Base-by-base conservation (phyloP, 352 stramenopile species). In the Phytopythium oedochilum region DNA sequence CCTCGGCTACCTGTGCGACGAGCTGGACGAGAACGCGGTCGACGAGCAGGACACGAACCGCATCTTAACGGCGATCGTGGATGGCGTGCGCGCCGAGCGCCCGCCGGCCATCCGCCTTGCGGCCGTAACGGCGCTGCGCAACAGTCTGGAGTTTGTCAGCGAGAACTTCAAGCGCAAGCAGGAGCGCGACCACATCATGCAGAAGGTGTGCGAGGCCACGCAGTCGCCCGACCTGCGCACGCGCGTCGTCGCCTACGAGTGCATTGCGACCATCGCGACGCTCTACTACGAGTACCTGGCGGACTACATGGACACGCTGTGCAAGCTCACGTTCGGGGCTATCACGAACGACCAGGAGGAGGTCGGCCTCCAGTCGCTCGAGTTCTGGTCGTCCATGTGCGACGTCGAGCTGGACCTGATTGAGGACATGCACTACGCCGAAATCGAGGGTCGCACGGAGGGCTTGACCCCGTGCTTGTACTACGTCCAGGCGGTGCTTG, bases 381-480 rank as follows among this genome's bases (percentile, higher is more conserved):
- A 99, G 75, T 99, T 99, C 64, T 99, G 97, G 97, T 97, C 79
- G 48, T 98, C 96, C 18, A 92, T 99, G 58, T 98, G 89, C 64
- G 96, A 98, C 57, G 90, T 97, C 22, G 97, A 99, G 63, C 75
- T 97, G 36, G 92, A 98, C 32, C 68, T 98, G 40, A 79, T 97
- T 11, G 91, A 97, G 28, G 86, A 98, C 59, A 89, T 92, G 57
- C 75, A 84, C 23, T 96, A 98, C 59, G 79, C 76, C 18, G 68
- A 86, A 63, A 55, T 86, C 22, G 73, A 86, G 36, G 75, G 66
- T 15, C 58, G 70, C 38, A 64, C 68, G 20, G 68, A 84, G 44
- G 63, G 67, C 18, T 82, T 90, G 20, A 62, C 64, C 23, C 70
- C 78, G 39, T 98, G 91, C 73, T 76, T 88, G 52, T 76, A 81